Percentiles rank a stretch among this genome's conserved stretches.
Conservation (phyloP, 2,329 filamentous ascomycete species). For the Arthrobotrys megalospora region DNA sequence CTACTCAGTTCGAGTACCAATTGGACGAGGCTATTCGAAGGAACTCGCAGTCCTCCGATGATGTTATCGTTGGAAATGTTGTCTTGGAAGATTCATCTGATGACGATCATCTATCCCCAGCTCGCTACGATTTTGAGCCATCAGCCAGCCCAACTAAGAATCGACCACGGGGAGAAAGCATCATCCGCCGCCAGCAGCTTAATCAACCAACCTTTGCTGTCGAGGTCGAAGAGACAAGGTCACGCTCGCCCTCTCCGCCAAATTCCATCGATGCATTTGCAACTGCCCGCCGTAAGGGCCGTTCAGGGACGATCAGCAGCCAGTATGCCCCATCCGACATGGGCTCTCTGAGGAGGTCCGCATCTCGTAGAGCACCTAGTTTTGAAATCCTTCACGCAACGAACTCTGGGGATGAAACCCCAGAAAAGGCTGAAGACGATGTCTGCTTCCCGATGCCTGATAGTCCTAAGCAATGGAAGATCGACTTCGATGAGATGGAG, state of each 20-base stretch:
- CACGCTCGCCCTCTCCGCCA: constrained; percentile 85
- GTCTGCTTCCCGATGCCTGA: constrained; percentile 89
- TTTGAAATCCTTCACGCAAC: constrained; percentile 71
- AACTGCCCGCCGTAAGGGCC: constrained; percentile 78
- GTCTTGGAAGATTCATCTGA: constrained; percentile 61
- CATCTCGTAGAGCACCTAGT: constrained; percentile 62
- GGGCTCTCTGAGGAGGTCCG: constrained; percentile 65
- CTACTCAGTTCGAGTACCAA: constrained; percentile 55
- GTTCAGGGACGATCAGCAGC: constrained; percentile 75
- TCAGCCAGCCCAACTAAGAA: constrained; percentile 90
- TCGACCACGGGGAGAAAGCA: constrained; percentile 79
- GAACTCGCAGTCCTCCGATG: constrained; percentile 56
- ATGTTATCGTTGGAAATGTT: constrained; percentile 59
- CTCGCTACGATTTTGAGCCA: constrained; percentile 78
- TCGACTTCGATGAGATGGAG: constrained; percentile 92
- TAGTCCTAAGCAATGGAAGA: constrained; percentile 82
- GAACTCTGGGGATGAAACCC: constrained; percentile 74
- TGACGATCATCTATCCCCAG: constrained; percentile 65
- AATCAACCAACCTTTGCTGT: constrained; percentile 66
- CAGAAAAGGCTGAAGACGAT: constrained; percentile 84
- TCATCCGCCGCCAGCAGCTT: constrained; percentile 70
- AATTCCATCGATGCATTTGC: constrained; percentile 99
- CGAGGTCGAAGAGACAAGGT: constrained; percentile 65
- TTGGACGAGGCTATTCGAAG: constrained; percentile 51
- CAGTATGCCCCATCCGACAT: constrained; percentile 71